These are phyloP conservation scores for Scedosporium boydii DNA, from an alignment of 2,329 filamentous ascomycete species.

Conservation along the genomic window DNA sequence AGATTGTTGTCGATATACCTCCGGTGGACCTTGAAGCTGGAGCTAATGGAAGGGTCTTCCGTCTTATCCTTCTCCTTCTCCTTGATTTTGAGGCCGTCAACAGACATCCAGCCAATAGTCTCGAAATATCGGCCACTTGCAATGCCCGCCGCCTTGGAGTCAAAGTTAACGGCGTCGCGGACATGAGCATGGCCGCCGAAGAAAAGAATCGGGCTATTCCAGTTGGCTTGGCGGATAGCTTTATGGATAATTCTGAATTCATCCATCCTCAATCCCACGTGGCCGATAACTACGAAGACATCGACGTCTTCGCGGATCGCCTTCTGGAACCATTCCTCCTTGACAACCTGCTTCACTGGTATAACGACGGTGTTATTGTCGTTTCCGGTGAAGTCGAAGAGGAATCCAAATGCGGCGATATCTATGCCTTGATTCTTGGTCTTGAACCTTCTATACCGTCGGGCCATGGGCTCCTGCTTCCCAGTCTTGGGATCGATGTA, in stretches of 20 bases:
- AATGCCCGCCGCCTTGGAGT: slow-evolving; percentile 66
- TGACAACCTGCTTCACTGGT: slow-evolving; percentile 67
- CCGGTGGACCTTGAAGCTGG: slow-evolving; percentile 54
- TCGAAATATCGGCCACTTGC: slow-evolving; percentile 91
- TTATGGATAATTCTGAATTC: slow-evolving; percentile 73
- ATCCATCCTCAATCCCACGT: slow-evolving; percentile 71
- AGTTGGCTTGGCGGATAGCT: slow-evolving; percentile 66
- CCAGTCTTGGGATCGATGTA: slow-evolving; percentile 67
- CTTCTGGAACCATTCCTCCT: slow-evolving; percentile 80
- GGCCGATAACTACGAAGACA: slow-evolving; percentile 77
- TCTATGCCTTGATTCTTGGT: slow-evolving; percentile 82
- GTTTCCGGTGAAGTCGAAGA: slow-evolving; percentile 89
- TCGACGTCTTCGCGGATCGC: slow-evolving; percentile 80
- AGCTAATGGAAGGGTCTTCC: slow-evolving; percentile 17
- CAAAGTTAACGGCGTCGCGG: slow-evolving; percentile 72
- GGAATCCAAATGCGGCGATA: slow-evolving; percentile 82
- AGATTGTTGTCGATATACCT: slow-evolving; percentile 94
- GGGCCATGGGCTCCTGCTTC: slow-evolving; percentile 64
- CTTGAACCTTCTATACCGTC: slow-evolving; percentile 77
- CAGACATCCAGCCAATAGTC: slow-evolving; percentile 87
- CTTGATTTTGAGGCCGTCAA: slow-evolving; percentile 49
- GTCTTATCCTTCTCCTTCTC: slow-evolving; percentile 17
- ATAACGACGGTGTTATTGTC: slow-evolving; percentile 84
- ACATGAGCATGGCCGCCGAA: slow-evolving; percentile 90
- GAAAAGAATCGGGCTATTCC: slow-evolving; percentile 79